Conservation (phyloP, 305 asterid species). For the Plantago coronopus region DNA sequence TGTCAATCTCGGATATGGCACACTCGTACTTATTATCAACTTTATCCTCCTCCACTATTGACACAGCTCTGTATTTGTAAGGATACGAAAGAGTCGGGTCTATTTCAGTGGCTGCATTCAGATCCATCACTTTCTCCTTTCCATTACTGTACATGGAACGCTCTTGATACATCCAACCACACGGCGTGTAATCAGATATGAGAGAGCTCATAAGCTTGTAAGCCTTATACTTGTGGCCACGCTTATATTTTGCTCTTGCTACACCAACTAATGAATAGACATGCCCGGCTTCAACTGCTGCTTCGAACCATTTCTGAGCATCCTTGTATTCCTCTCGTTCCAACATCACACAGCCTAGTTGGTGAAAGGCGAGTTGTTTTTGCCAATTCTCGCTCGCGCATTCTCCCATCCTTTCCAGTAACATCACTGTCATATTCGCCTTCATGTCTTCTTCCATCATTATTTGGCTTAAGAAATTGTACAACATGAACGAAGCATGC, state of each 20-base stretch:
- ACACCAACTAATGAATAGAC: slow-evolving; percentile 74
- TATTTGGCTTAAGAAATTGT: slow-evolving; percentile 65
- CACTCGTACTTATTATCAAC: slow-evolving; percentile 19
- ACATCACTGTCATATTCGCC: slow-evolving; percentile 73
- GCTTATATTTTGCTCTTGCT: slow-evolving; percentile 80
- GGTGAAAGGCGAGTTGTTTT: slow-evolving; percentile 78
- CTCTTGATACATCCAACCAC: slow-evolving; percentile 99
- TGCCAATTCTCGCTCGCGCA: slow-evolving; percentile 78
- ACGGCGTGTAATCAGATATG: slow-evolving; percentile 55
- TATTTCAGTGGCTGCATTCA: slow-evolving; percentile 53
- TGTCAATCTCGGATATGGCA: slow-evolving; percentile 77
- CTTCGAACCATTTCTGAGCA: slow-evolving; percentile 85
- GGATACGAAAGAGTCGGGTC: slow-evolving; percentile 72
- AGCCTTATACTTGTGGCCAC: slow-evolving; percentile 84
- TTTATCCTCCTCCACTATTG: slow-evolving; percentile 39
- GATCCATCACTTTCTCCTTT: slow-evolving; percentile 57
- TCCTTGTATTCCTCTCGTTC: slow-evolving; percentile 84
- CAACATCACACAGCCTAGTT: slow-evolving; percentile 87
- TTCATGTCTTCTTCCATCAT: slow-evolving; percentile 86
- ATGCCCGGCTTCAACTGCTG: slow-evolving; percentile 70
- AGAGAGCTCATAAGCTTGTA: slow-evolving; percentile 72
- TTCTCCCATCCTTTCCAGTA: slow-evolving; percentile 77
- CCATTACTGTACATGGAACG: slow-evolving; percentile 69
- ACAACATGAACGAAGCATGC: slow-evolving; percentile 76
- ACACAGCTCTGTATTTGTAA: slow-evolving; percentile 53